These are phyloP conservation scores for Chloromonas sp. DNA, from an alignment of 163 green algal species.

Conservation along the genomic window DNA sequence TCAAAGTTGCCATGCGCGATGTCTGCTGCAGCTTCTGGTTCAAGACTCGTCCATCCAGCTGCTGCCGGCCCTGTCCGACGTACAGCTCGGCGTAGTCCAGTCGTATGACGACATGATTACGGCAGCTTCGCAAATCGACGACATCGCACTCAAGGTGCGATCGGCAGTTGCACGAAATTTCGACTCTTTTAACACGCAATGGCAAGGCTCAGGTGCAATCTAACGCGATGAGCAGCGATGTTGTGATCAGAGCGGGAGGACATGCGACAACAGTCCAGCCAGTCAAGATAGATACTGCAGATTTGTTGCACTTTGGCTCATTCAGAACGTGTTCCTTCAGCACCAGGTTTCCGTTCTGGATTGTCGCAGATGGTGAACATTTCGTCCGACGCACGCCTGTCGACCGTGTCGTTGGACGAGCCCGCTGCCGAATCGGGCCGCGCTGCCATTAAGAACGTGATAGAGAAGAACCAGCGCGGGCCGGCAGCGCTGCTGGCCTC, in stretches of 20 bases:
- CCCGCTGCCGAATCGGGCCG: slow-evolving; percentile 18
- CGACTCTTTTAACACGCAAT: too few relatives aligned
- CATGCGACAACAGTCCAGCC: too few relatives aligned
- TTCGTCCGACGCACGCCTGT: slow-evolving; percentile 29
- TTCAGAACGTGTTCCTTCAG: too few relatives aligned
- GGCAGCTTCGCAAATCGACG: slow-evolving; percentile 34
- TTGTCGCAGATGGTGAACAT: slow-evolving; percentile 29
- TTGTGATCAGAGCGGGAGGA: too few relatives aligned
- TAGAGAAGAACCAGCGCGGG: slow-evolving; percentile 43
- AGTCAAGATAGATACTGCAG: too few relatives aligned
- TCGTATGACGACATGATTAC: slow-evolving; percentile 39
- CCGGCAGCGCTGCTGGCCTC: slow-evolving; percentile 37
- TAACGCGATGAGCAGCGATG: too few relatives aligned
- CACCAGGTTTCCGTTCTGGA: too few relatives aligned
- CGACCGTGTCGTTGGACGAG: slow-evolving; percentile 30
- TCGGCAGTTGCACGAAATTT: too few relatives aligned
- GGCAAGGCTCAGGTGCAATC: too few relatives aligned
- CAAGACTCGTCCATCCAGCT: slow-evolving; percentile 20
- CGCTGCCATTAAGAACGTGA: slow-evolving; percentile 14
- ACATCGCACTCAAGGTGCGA: slow-evolving; percentile 44
- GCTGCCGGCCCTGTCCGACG: slow-evolving; percentile 31
- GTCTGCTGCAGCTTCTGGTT: slow-evolving; percentile 26
- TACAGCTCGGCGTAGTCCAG: slow-evolving; percentile 23
- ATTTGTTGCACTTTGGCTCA: too few relatives aligned
- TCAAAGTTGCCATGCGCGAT: too few relatives aligned